Evolutionary conservation across 257 asterid genomes (phyloP), one percentile per base, ranked within the genome.

Genomic region (Petunia axillaris): DNA sequence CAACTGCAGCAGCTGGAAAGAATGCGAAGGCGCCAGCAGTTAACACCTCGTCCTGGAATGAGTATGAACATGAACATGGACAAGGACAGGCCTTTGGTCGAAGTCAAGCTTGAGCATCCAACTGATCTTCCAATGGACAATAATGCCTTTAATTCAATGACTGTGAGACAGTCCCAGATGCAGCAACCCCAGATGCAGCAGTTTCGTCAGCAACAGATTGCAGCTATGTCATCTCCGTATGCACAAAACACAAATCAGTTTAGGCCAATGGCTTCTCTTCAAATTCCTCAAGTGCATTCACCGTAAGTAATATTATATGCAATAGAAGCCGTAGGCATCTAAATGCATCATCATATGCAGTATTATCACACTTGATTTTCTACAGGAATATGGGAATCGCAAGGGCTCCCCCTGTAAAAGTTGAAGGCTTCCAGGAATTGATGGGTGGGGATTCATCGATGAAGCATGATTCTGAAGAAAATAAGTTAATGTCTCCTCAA

Each of bases 351-450:
- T 64, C 76, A 13, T 50, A 48, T 50, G 62, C 52, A 25, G 62
- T 50, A 71, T 35, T 71, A 71, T 50, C 77, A 11, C 50, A 71
- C 35, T 71, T 66, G 38, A 73, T 79, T 44, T 2, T 40, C 64
- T 80, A 84, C 91, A 92, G 98, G 92, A 92, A 79, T 79, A 89
- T 83, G 92, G 90, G 95, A 78, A 87, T 91, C 89, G 78, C 90
- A 3, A 92, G 99, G 92, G 97, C 99, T 46, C 99, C 91, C 62
- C 99, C 99, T 1, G 97, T 96, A 41, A 96, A 95, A 88, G 98
- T 96, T 66, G 98, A 94, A 92, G 99, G 98, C 35, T 96, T 96
- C 83, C 99, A 94, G 85, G 99, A 96, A 87, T 85, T 96, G 83
- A 92, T 94, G 98, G 96, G 97, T 39, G 98, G 97, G 75, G 97